Percentiles rank a stretch among this genome's conserved stretches.
Conservation (phyloP, 2,329 filamentous ascomycete genomes). For the Arthrobotrys entomopaga region DNA sequence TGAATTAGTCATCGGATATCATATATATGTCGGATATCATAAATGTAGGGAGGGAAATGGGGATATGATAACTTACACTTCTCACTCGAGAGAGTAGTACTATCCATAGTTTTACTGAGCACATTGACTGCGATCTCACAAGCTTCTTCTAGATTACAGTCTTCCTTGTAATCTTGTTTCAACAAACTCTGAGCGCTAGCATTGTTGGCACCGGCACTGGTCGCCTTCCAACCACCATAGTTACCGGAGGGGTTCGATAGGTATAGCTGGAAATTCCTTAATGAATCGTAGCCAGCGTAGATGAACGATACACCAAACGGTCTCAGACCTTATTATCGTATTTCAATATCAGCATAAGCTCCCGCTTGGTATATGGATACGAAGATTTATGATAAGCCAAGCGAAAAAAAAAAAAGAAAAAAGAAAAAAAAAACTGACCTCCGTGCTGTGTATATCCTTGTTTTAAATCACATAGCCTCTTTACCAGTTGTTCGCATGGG, state of each 20-base stretch:
- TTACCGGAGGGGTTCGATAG: conserved; percentile 99
- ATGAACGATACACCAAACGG: conserved; percentile 99
- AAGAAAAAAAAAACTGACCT: too few relatives aligned
- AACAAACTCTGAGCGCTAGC: conserved; percentile 94
- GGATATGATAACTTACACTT: conserved; percentile 76
- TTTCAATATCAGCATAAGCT: too few relatives aligned
- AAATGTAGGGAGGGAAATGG: too few relatives aligned
- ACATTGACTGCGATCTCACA: conserved; percentile 98
- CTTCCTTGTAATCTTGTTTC: conserved; percentile 99
- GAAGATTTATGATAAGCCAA: background rate
- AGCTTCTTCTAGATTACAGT: conserved; percentile 93
- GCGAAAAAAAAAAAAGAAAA: too few relatives aligned
- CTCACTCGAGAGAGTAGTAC: conserved; percentile 97
- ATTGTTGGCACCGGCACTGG: conserved; percentile 96
- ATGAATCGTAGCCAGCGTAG: conserved; percentile 96
- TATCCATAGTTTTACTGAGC: conserved; percentile 99
- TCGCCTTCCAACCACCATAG: conserved; percentile 99
- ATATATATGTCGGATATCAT: too few relatives aligned
- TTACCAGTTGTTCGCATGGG: conserved; percentile 97
- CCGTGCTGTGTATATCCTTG: conserved; percentile 99
- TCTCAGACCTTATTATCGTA: conserved; percentile 72
- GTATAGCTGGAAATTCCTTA: conserved; percentile 97
- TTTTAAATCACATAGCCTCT: conserved; percentile 95
- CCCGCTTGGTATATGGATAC: too few relatives aligned
- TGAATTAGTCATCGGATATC: too few relatives aligned